Percentiles rank a stretch among this genome's conserved stretches.
Conservation (phyloP, 768 basidiomycete genomes). For the Filobasidium floriforme region DNA sequence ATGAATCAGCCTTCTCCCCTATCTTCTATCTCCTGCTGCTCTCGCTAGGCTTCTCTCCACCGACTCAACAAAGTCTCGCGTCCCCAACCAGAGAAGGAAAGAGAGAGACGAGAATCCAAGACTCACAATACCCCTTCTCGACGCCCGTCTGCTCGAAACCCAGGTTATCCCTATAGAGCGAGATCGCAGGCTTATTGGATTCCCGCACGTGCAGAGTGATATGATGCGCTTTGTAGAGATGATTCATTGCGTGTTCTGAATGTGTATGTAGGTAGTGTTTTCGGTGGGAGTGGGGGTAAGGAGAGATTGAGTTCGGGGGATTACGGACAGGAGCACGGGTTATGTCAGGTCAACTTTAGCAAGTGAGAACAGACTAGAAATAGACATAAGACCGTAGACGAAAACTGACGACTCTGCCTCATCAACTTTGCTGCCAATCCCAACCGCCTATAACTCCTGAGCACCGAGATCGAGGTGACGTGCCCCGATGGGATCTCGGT, state of each 20-base stretch:
- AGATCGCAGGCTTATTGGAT: conserved; percentile 87
- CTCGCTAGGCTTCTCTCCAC: too few species aligned
- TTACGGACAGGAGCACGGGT: too few species aligned
- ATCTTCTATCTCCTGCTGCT: too few species aligned
- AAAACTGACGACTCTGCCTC: conserved; percentile 72
- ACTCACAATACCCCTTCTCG: conserved; percentile 83
- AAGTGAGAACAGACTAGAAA: background rate
- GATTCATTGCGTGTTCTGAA: conserved; percentile 91
- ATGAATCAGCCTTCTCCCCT: background rate
- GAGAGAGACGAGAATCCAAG: background rate
- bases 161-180: conserved; percentile 76
- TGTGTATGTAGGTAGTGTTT: conserved; percentile 5
- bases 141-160: conserved; percentile 80
- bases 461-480: conserved; percentile 91
- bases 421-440: conserved; percentile 91
- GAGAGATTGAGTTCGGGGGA: background rate
- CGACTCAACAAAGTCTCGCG: too few species aligned
- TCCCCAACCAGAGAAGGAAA: too few species aligned
- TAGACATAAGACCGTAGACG: conserved; percentile 11
- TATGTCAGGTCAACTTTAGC: too few species aligned
- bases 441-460: conserved; percentile 79
- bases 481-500: conserved; percentile 69
- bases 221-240: conserved; percentile 72
- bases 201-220: conserved; percentile 87
- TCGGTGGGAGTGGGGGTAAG: background rate